A percentile compares a stretch with the other conserved stretches of the same genome.
phyloP scores from a whole-genome alignment of 2,329 filamentous ascomycete genomes.

The Colletotrichum liriopes region DNA sequence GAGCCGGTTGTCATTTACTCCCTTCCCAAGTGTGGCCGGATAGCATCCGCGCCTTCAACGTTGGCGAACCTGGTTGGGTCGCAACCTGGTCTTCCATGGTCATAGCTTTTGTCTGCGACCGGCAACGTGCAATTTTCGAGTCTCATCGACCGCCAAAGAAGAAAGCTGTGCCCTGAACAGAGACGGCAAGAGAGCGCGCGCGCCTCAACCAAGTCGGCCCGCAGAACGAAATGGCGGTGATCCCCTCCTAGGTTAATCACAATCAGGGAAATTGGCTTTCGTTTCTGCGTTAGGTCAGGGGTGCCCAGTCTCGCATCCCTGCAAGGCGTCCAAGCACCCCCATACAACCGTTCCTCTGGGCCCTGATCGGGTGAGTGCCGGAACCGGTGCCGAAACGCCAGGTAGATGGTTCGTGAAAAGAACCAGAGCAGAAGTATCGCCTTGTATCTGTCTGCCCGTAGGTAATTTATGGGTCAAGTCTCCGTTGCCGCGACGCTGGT shows the following conservation, averaged over 20 bases:
- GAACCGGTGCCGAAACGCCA: constrained; percentile 42
- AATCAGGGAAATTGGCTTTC: constrained; percentile 44
- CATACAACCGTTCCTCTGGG: constrained; percentile 43
- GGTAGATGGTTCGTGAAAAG: constrained; percentile 37
- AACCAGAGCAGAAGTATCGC: constrained; percentile 27
- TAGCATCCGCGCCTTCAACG: constrained; percentile 34
- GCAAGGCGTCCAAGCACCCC: constrained; percentile 38
- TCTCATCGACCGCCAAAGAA: constrained; percentile 29
- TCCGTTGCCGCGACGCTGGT: not conserved
- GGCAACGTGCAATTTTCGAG: constrained; percentile 31
- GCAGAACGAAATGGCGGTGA: constrained; percentile 44
- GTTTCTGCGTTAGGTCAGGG: constrained; percentile 39
- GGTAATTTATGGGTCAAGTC: not conserved
- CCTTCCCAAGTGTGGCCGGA: constrained; percentile 20
- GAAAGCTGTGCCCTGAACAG: constrained; percentile 24
- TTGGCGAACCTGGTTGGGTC: constrained; percentile 20
- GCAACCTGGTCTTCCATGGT: constrained; percentile 21
- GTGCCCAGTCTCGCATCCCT: constrained; percentile 35
- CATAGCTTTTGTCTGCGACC: constrained; percentile 26
- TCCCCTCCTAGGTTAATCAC: constrained; percentile 37
- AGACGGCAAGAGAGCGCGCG: not conserved
- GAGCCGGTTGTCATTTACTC: constrained; percentile 6
- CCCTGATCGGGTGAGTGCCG: constrained; percentile 43
- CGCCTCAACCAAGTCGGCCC: constrained; percentile 31
- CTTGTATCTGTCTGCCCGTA: constrained; percentile 9